These are phyloP conservation scores for Buxus sempervirens DNA, from an alignment of 164 flowering plant genomes.

Conservation along the genomic window DNA sequence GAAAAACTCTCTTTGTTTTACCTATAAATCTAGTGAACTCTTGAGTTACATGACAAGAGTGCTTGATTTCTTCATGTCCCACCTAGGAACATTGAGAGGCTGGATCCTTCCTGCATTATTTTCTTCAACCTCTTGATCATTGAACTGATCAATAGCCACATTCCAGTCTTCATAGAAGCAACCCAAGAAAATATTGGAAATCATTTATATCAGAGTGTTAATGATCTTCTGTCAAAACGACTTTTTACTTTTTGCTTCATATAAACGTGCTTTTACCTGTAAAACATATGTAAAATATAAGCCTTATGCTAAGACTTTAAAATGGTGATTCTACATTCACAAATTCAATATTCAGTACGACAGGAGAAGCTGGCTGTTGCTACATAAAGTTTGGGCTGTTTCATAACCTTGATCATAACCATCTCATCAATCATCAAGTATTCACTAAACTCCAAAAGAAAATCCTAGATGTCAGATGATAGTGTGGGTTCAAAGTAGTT, in stretches of 20 bases:
- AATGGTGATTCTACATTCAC: no score
- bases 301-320: neutral
- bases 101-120: neutral
- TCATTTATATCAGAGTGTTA: neutral
- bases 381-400: no score
- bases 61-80: no score
- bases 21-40: neutral
- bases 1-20: neutral
- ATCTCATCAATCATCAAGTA: no score
- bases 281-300: no score
- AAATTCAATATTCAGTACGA: no score
- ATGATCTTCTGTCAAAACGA: neutral
- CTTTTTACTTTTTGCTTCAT: neutral
- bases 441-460: no score
- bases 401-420: no score
- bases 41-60: neutral
- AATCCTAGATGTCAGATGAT: no score
- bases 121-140: no score
- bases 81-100: neutral
- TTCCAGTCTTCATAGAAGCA: neutral
- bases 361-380: no score
- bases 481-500: no score
- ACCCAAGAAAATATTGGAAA: neutral
- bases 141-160: neutral
- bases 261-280: neutral